Base-by-base conservation (phyloP, 305 asterid genomes). In the Petunia hybrid region DNA sequence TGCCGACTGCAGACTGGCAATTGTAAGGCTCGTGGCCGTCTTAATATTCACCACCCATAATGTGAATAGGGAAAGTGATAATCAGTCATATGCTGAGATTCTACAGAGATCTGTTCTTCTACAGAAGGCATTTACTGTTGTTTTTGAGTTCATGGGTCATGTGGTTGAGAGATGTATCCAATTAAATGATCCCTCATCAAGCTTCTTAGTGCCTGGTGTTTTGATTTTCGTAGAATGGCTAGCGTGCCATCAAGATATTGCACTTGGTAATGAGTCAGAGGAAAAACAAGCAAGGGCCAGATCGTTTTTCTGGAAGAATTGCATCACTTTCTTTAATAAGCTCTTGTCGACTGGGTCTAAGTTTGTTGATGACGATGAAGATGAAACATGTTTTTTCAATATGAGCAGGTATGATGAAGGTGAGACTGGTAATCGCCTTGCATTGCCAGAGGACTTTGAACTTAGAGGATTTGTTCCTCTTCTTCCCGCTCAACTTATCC, bases 161-260 rank as follows among this genome's bases (percentile, higher is more conserved):
- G 83, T 94, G 60, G 85, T 96, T 56, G 94, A 89, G 80, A 89
- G 98, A 38, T 92, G 98, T 80, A 84, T 84, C 89, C 95, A 91
- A 85, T 86, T 94, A 86, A 89, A 71, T 55, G 98, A 96, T 82
- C 98, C 97, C 77, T 84, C 95, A 62, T 82, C 87, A 51, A 96
- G 99, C 90, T 94, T 82, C 84, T 83, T 94, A 62, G 84, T 96
- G 84, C 98, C 99, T 77, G 98, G 98, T 67, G 85, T 94, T 80
- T 88, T 94, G 98, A 88, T 94, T 84, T 95, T 95, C 46, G 90
- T 94, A 12, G 99, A 95, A 75, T 95, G 99, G 99, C 81, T 96
- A 86, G 99, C 99, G 76, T 92, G 94, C 86, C 87, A 84, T 80
- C 93, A 86, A 56, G 97, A 96, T 91, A 87, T 94, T 85, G 97